Percentiles rank a stretch among this genome's conserved stretches.
phyloP scores from a whole-genome alignment of 2,329 filamentous ascomycete species.

The Colletotrichum nymphaeae region DNA sequence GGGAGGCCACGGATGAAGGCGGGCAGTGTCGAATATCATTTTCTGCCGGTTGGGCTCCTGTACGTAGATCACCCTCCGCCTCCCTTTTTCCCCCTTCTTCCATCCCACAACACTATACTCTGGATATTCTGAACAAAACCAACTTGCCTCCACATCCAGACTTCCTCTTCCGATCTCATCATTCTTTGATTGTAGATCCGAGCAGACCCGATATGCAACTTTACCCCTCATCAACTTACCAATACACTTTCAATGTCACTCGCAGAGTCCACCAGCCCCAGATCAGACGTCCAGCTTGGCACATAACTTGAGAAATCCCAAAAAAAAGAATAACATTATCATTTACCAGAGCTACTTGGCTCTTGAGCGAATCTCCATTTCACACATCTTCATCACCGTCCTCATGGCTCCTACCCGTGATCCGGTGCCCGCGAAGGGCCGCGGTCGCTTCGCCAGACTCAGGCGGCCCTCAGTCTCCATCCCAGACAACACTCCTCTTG shows the following conservation, averaged over 20 bases:
- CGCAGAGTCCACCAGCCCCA: constrained; percentile 32
- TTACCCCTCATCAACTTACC: constrained; percentile 33
- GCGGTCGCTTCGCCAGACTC: constrained; percentile 23
- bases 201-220: constrained; percentile 35
- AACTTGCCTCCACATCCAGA: constrained; percentile 27
- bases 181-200: constrained; percentile 33
- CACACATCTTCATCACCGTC: not conserved
- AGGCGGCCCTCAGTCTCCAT: constrained; percentile 32
- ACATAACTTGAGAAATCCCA: constrained; percentile 33
- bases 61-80: constrained; percentile 7
- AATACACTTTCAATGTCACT: constrained; percentile 34
- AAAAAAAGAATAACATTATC: constrained; percentile 4
- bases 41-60: constrained; percentile 35
- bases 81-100: constrained; percentile 19
- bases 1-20: constrained; percentile 31
- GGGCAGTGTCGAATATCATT: constrained; percentile 33
- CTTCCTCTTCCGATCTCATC: constrained; percentile 23
- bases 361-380: constrained; percentile 4
- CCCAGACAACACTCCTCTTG: constrained; percentile 29
- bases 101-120: constrained; percentile 27
- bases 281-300: constrained; percentile 36
- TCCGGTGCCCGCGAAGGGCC: constrained; percentile 24
- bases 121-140: constrained; percentile 34
- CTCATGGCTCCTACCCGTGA: constrained; percentile 34
- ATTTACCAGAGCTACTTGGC: not conserved